Evolutionary conservation across 2,329 filamentous ascomycete species (phyloP).

Genomic region (Beauveria caledonica): DNA sequence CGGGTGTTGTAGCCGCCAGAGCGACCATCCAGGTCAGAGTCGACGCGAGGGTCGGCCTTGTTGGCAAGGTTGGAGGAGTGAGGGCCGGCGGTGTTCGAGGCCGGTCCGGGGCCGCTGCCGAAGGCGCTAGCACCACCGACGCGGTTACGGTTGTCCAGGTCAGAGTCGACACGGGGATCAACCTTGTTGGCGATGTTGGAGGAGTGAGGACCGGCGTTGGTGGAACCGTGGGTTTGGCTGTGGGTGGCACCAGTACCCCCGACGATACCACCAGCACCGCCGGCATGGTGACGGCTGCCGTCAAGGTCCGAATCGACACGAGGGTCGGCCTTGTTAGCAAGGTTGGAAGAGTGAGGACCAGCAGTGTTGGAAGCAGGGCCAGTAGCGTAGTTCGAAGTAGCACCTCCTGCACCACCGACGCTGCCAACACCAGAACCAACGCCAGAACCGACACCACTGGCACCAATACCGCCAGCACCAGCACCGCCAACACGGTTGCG

Average conservation of each 20-base stretch:
- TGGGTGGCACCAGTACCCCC: no score
- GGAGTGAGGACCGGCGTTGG: constrained; percentile 29
- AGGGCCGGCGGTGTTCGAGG: constrained; percentile 25
- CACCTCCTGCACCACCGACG: neutral
- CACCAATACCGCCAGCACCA: neutral
- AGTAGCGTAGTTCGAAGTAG: constrained; percentile 11
- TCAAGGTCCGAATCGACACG: constrained; percentile 45
- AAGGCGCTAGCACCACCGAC: neutral
- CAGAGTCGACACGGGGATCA: constrained; percentile 19
- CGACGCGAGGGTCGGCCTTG: constrained; percentile 42
- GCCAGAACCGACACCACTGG: no score
- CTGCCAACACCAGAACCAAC: no score
- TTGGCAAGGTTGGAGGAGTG: constrained; percentile 37
- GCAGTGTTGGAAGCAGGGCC: constrained; percentile 17
- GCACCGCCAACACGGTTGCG: constrained; percentile 16
- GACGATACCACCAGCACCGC: no score
- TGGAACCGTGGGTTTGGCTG: no score
- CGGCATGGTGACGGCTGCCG: constrained; percentile 12
- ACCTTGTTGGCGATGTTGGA: constrained; percentile 36
- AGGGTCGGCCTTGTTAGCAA: constrained; percentile 42
- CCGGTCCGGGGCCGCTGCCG: constrained; percentile 14
- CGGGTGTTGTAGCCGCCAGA: constrained; percentile 13
- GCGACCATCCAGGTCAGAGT: constrained; percentile 38
- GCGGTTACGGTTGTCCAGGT: constrained; percentile 32
- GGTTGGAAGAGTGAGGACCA: constrained; percentile 35